A percentile compares a stretch with the other conserved stretches of the same genome.
These are phyloP conservation scores for Simplicillium aogashimaense DNA, from an alignment of 2,329 filamentous ascomycete genomes.

Conservation along the genomic window DNA sequence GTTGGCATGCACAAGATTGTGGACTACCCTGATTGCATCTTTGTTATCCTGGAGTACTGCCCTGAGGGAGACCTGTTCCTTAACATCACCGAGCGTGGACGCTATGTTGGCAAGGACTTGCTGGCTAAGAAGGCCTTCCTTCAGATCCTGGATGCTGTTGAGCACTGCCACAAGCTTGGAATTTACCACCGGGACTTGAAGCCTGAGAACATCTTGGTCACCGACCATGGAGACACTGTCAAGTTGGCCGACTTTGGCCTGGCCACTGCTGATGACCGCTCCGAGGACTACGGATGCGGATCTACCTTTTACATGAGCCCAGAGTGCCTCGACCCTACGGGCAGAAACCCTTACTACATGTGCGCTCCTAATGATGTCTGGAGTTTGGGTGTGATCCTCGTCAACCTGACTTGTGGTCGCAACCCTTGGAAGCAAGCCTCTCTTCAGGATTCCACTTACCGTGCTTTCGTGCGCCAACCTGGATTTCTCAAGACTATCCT, in stretches of 20 bases:
- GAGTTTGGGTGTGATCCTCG: slow-evolving; percentile 95
- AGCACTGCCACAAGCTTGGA: slow-evolving; percentile 84
- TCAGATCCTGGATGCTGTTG: slow-evolving; percentile 92
- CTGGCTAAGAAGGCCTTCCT: slow-evolving; percentile 82
- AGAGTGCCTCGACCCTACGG: slow-evolving; percentile 79
- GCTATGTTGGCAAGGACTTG: slow-evolving; percentile 86
- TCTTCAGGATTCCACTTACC: slow-evolving; percentile 87
- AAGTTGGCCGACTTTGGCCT: slow-evolving; percentile 97
- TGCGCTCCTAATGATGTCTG: slow-evolving; percentile 95
- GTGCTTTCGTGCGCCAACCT: slow-evolving; percentile 74
- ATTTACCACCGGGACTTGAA: slow-evolving; percentile 98
- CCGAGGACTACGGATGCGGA: slow-evolving; percentile 92
- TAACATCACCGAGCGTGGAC: slow-evolving; percentile 92
- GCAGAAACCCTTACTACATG: slow-evolving; percentile 69
- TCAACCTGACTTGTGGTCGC: slow-evolving; percentile 94
- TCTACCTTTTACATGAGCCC: slow-evolving; percentile 99
- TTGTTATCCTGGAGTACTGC: slow-evolving; percentile 94
- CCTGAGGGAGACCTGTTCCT: slow-evolving; percentile 94
- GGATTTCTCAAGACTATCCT: slow-evolving; percentile 89
- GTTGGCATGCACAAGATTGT: slow-evolving; percentile 91
- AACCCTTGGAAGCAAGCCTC: slow-evolving; percentile 99
- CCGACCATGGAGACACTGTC: slow-evolving; percentile 77
- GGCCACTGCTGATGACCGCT: slow-evolving; percentile 72
- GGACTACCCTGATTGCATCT: slow-evolving; percentile 85
- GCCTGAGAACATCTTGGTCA: slow-evolving; percentile 94